phyloP scores from a whole-genome alignment of 2,329 filamentous ascomycete genomes.

The Passalora sequoiae region DNA sequence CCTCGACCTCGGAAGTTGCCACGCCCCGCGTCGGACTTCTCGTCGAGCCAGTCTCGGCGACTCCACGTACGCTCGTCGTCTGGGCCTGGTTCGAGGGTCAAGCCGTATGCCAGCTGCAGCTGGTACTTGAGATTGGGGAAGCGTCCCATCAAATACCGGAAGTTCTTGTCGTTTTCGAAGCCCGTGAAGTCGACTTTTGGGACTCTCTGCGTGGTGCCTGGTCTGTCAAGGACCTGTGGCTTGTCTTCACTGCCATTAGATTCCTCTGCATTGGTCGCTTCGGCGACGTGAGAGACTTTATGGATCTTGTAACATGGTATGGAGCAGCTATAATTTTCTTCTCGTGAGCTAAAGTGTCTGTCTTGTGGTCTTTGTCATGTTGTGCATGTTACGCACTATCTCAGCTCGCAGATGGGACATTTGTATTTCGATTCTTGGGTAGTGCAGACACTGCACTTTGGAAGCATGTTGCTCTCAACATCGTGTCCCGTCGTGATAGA shows the following conservation, averaged over 20 bases:
- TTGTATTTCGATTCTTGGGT: conserved; percentile 46
- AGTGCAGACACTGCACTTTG: conserved; percentile 42
- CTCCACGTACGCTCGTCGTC: conserved; percentile 29
- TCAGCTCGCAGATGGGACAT: conserved; percentile 44
- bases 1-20: conserved; percentile 19
- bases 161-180: conserved; percentile 32
- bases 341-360: conserved; percentile 2
- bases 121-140: conserved; percentile 33
- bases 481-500: background rate
- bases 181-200: conserved; percentile 28
- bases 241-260: background rate
- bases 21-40: conserved; percentile 6
- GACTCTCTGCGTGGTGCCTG: conserved; percentile 23
- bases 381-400: conserved; percentile 42
- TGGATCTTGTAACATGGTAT: conserved; percentile 37
- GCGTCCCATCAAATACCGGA: conserved; percentile 31
- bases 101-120: conserved; percentile 32
- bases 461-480: conserved; percentile 31
- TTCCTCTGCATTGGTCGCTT: conserved; percentile 3
- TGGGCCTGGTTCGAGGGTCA: conserved; percentile 35
- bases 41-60: conserved; percentile 21
- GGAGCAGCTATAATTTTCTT: conserved; percentile 33
- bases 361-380: background rate
- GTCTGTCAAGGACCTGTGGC: conserved; percentile 12
- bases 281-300: conserved; percentile 29